Evolutionary conservation across 768 basidiomycete species (phyloP), one percentile per base, ranked within the genome.

Genomic region (Tulasnella sp.): DNA sequence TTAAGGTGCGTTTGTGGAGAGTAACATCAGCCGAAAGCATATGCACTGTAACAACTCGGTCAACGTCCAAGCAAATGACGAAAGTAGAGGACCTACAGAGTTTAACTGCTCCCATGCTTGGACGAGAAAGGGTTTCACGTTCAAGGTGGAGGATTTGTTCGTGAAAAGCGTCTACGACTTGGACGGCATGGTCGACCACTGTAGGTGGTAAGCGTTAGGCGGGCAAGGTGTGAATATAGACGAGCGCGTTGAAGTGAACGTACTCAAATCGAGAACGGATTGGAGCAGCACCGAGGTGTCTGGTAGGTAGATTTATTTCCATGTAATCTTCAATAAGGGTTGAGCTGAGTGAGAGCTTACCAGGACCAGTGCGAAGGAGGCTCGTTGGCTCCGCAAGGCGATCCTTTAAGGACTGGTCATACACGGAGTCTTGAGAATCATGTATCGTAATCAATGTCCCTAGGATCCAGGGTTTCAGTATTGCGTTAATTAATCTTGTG

Each of bases 11-110:
- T 77, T 90, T 90, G 77, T 89, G 88, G 47, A 90, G 80, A 71
- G 87, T 88, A 5, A 92, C 83, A 75, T 92, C 90, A 16, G 89
- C 90, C 47, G 88, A 88, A 26, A 91, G 83, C 71, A 92, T 89
- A 76, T 91, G 90, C 52, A 92, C 89, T 90, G 74, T n/a, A 29
- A 35, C 16, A 32, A 36, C n/a, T 47, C 3, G 29, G 41, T 63
- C 66, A 19, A 44, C 12, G 6, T 40, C 22, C 29, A 65, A 34
- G 6, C 52, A 68, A n/a, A 65, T 37, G 40, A 64, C 29, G 29
- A 34, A 65, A 11, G 63, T 2, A 34, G 36, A 76, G 16, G 22
- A 74, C 87, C 63, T 77, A 90, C 89, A 77, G 35, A 83, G 80
- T 63, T 84, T 82, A 17, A 91, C 90, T 22, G 84, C 86, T 70